Conservation (phyloP, 1,139 yeast species). For the Candida sanyaensis region DNA sequence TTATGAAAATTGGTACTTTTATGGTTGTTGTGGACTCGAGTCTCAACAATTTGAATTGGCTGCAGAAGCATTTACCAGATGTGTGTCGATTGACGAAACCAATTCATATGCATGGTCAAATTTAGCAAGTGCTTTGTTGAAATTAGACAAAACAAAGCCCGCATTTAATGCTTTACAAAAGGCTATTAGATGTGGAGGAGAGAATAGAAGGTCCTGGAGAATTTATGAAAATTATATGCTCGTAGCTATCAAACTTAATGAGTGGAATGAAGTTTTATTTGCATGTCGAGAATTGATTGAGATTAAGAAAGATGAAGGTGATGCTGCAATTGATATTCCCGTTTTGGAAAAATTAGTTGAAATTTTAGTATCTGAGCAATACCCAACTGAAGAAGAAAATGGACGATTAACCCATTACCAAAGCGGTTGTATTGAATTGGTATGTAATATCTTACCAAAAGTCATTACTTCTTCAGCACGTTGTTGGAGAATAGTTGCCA, state of each 20-base stretch:
- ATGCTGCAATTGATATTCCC: conserved; percentile 71
- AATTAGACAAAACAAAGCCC: conserved; percentile 64
- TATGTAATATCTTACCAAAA: conserved; percentile 65
- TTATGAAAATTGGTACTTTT: conserved; percentile 86
- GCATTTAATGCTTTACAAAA: conserved; percentile 82
- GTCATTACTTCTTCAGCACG: conserved; percentile 72
- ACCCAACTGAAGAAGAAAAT: conserved; percentile 42
- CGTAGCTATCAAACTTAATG: conserved; percentile 77
- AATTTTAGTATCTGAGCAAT: conserved; percentile 56
- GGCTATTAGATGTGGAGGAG: conserved; percentile 71
- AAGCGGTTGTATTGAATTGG: conserved; percentile 64
- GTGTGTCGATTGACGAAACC: conserved; percentile 83
- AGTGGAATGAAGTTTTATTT: conserved; percentile 84
- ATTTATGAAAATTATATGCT: conserved; percentile 86
- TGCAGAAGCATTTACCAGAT: conserved; percentile 89
- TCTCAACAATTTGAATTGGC: conserved; percentile 72
- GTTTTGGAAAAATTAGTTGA: conserved; percentile 75
- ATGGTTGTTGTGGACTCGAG: conserved; percentile 90
- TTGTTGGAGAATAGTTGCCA: conserved; percentile 82
- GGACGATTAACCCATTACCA: conserved; percentile 59
- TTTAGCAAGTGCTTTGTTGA: conserved; percentile 76
- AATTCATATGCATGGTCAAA: conserved; percentile 94
- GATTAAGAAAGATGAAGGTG: conserved; percentile 59
- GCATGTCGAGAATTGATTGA: conserved; percentile 63
- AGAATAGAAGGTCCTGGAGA: conserved; percentile 75